Base-by-base conservation (phyloP, 2,329 filamentous ascomycete genomes). In the Chrysoporthe cubensis region DNA sequence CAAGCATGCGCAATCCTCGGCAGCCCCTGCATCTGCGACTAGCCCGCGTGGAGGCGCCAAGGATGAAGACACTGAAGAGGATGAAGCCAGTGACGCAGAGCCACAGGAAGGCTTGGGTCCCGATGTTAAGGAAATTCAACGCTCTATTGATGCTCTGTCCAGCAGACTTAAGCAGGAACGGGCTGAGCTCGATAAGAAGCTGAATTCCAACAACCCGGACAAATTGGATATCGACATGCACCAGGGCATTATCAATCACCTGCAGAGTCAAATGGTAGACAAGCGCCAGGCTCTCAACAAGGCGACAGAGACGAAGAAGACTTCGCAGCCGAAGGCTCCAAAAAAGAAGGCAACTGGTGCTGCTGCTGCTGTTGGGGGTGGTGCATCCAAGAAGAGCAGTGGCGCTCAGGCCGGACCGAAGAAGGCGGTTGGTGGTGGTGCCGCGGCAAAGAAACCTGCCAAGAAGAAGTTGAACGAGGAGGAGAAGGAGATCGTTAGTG, bases 401-500 rank as follows among this genome's bases (percentile, higher is more conserved):
- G 76, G 76, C 26, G 75, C 76, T 4, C 70, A 76, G 0, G 66
- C 76, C 3, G 70, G 75, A 32, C 71, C 78, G 3, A 81, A 80
- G 73, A 81, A 81, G 67, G 68, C 76, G 1, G 73, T 76, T 44
- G 75, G 76, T 11, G 66, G 65, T 16, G 56, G 64, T 3, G n/a
- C 63, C 34, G 21, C 50, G 46, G 52, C 67, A 37, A 79, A 76
- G 73, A 78, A 79, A 72, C 75, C 78, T 0, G 85, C 83, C 69
- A 89, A 87, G 74, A 82, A 85, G n/a, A 85, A 86, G 65, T 87
- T 92, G 75, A 88, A 93, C 57, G 90, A 88, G 68, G 85, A 90
- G 3, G 94, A 99, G 80, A 98, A 98, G 83, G 93, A 96, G 67
- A 88, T 94, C 72, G 96, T 99, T 67, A 95, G 93, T 1, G 90